phyloP scores from a whole-genome alignment of 1,139 yeast species.

The Blastobotrys buckinghamii region DNA sequence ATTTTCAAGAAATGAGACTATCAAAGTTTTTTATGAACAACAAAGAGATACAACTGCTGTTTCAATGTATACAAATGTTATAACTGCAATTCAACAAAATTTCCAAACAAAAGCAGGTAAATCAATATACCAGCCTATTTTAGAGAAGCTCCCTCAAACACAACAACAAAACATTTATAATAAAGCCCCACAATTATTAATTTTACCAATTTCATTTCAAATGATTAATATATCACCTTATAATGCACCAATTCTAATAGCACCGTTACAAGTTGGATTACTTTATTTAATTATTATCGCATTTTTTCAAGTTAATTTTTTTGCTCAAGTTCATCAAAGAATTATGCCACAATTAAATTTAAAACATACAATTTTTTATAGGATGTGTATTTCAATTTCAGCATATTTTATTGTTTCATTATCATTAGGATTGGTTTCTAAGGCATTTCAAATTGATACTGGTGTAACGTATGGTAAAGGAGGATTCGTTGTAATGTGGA shows the following conservation, averaged over 20 bases:
- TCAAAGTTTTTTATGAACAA: constrained; percentile 42
- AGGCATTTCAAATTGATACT: constrained; percentile 54
- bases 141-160: constrained; percentile 10
- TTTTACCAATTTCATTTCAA: constrained; percentile 13
- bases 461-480: constrained; percentile 48
- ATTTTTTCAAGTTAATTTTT: constrained; percentile 53
- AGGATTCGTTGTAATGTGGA: constrained; percentile 64
- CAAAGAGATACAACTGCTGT: constrained; percentile 43
- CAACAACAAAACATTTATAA: constrained; percentile 6
- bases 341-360: constrained; percentile 43
- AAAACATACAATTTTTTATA: constrained; percentile 43
- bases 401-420: constrained; percentile 49
- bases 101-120: constrained; percentile 11
- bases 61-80: constrained; percentile 15
- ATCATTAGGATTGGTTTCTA: constrained; percentile 50
- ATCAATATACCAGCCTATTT: constrained; percentile 14
- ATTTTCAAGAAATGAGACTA: constrained; percentile 24
- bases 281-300: constrained; percentile 70
- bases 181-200: constrained; percentile 12
- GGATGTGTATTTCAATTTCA: constrained; percentile 43
- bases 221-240: constrained; percentile 13
- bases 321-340: constrained; percentile 46
- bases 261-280: constrained; percentile 45
- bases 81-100: constrained; percentile 30
- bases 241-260: constrained; percentile 12